Percentiles rank a stretch among this genome's conserved stretches.
phyloP scores from a whole-genome alignment of 441 rosid genomes.

The Euphorbia schlechtendalii region DNA sequence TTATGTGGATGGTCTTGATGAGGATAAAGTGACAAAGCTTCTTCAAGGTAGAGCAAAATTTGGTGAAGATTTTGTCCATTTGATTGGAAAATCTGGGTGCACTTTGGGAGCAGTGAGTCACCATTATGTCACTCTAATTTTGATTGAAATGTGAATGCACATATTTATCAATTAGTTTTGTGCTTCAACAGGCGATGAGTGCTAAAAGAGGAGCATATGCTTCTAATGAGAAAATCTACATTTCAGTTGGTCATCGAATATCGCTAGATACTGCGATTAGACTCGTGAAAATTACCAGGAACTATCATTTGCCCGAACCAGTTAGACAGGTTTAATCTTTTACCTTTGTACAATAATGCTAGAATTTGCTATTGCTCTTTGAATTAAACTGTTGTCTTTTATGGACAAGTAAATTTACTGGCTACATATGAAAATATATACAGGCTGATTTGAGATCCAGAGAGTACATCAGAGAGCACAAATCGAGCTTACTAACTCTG shows the following conservation, averaged over 20 bases:
- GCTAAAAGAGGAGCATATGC: conserved; percentile 33
- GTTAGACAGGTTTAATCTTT: conserved; percentile 58
- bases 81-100: conserved; percentile 70
- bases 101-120: conserved; percentile 87
- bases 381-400: too few relatives aligned
- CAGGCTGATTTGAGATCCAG: conserved; percentile 14
- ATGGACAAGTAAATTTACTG: not conserved
- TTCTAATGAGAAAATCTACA: conserved; percentile 48
- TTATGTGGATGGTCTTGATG: conserved; percentile 78
- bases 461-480: not conserved
- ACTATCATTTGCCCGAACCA: conserved; percentile 83
- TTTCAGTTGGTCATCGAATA: conserved; percentile 78
- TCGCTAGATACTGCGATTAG: conserved; percentile 66
- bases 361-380: not conserved
- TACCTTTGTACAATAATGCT: too few relatives aligned
- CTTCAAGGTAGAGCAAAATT: conserved; percentile 44
- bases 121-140: too few relatives aligned
- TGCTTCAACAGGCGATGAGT: conserved; percentile 53
- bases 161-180: too few relatives aligned
- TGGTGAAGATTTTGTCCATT: conserved; percentile 35
- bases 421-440: not conserved
- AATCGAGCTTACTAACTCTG: conserved; percentile 3
- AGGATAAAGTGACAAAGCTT: conserved; percentile 46
- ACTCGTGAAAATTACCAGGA: conserved; percentile 64
- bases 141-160: too few relatives aligned